Conservation (phyloP, 2,329 filamentous ascomycete genomes). For the Colletotrichum sidae region DNA sequence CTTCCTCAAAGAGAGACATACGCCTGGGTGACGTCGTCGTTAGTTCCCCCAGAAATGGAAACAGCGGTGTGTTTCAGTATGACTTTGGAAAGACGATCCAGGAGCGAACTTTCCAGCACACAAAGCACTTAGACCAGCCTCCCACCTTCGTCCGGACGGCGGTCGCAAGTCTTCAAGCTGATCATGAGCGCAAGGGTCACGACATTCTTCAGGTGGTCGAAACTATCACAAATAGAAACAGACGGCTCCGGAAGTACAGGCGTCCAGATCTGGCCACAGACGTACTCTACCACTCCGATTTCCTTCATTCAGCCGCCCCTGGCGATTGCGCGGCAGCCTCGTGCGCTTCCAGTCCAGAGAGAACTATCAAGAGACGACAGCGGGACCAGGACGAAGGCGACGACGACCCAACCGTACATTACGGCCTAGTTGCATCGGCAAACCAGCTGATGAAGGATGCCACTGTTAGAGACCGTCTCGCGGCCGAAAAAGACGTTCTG, state of each 20-base stretch:
- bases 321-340: background rate
- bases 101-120: slow-evolving; percentile 31
- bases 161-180: slow-evolving; percentile 7
- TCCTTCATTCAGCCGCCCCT: background rate
- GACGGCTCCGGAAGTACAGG: background rate
- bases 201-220: background rate
- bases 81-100: slow-evolving; percentile 33
- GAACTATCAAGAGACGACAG: no score
- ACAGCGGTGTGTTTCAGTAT: slow-evolving; percentile 32
- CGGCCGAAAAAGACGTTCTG: slow-evolving; percentile 27
- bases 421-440: slow-evolving; percentile 45
- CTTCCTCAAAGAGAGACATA: slow-evolving; percentile 5
- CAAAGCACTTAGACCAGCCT: slow-evolving; percentile 36
- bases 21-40: slow-evolving; percentile 37
- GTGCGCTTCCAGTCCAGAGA: background rate
- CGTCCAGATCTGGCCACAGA: background rate
- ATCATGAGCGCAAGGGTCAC: background rate
- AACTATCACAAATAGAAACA: background rate
- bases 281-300: background rate
- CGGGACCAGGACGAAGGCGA: background rate
- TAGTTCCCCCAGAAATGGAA: background rate
- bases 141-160: slow-evolving; percentile 34
- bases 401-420: slow-evolving; percentile 35
- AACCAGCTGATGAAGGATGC: slow-evolving; percentile 52
- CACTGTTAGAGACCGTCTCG: slow-evolving; percentile 44